Evolutionary conservation across 768 basidiomycete species (phyloP), one percentile per base, ranked within the genome.

Genomic region (Gautieria morchelliformis): DNA sequence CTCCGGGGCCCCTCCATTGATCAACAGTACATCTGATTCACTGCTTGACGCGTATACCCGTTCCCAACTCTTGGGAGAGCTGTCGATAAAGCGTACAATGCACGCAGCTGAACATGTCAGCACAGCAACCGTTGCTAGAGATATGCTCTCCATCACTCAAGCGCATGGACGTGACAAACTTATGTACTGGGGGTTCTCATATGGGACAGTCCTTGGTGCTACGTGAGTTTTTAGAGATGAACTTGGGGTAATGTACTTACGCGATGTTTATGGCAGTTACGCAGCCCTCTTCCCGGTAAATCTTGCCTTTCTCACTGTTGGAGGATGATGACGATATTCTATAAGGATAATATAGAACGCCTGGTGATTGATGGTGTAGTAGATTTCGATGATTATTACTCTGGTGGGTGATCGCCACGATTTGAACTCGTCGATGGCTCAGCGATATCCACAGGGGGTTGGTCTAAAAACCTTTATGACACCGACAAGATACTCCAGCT

Each of bases 301-400:
- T 9, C 4, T 27, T 27, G 5, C 3, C 27, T 27, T 27, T 27
- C 27, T 27, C 27, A 27, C 27, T 27, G 27, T 27, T 27, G 27
- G 27, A 27, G 2, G 27, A 5, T 27, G 27, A 27, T 27, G 27
- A 27, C 27, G 27, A 27, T 5, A 42, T 5, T 52, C 1, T 3
- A 42, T 33, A 24, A 67, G 69, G 66, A 71, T 58, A 66, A 69
- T 20, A 63, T 72, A 8, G 69, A 64, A 14, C 67, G 71, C 22
- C 42, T 72, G 1, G 58, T 68, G n/a, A 63, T 72, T 32, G 71
- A 72, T 51, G 72, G 69, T 19, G 56, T 57, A 8, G 56, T 57
- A 1, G 56, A 57, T 17, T 49, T 57, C 17, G 37, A 37, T 22
- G 56, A 57, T 19, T 57, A 57, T 45, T 46, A 44, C 27, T 42